Evolutionary conservation across 257 asterid species (phyloP), one percentile per base, ranked within the genome.

Genomic region (Solanum etuberosum): DNA sequence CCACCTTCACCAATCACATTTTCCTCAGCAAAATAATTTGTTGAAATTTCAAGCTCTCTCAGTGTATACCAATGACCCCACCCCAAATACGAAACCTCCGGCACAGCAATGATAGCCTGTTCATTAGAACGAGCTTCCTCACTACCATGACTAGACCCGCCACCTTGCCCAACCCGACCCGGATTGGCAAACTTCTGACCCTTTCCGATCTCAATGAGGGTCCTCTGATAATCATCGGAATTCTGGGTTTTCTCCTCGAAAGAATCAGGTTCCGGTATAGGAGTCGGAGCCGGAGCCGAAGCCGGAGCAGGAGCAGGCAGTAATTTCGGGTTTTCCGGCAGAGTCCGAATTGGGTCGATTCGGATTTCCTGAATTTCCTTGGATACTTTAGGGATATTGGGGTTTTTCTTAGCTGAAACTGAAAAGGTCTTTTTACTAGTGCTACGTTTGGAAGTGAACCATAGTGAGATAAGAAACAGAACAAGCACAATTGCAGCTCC

Each of bases 61-160:
- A 96, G 78, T 31, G 98, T 96, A 59, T 95, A 96, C 99, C 99
- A 96, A 86, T 95, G 97, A 5, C 99, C 99, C 99, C 99, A 96
- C 31, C 99, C 98, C 93, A 96, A 91, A 91, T 94, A 98, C 27
- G 98, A 96, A 59, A 96, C 99, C 92, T 94, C 97, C 40, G 99
- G 97, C 59, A 93, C 96, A 31, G 87, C 63, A 27, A 91, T 76
- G 83, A 87, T 91, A 83, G 84, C 85, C 78, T 92, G 98, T 4
- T 76, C 92, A 20, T 85, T 88, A 27, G 90, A 18, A 27, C 93
- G 91, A 21, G 90, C 88, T 87, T 94, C 97, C 5, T 93, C 98
- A 42, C 91, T 91, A 73, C 92, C 97, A 21, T 90, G 93, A 14
- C 92, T 91, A 86, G 95, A 90, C 61, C 94, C 95, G 43, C 90